phyloP scores from a whole-genome alignment of 2,329 filamentous ascomycete genomes.

The Colletotrichum noveboracense region DNA sequence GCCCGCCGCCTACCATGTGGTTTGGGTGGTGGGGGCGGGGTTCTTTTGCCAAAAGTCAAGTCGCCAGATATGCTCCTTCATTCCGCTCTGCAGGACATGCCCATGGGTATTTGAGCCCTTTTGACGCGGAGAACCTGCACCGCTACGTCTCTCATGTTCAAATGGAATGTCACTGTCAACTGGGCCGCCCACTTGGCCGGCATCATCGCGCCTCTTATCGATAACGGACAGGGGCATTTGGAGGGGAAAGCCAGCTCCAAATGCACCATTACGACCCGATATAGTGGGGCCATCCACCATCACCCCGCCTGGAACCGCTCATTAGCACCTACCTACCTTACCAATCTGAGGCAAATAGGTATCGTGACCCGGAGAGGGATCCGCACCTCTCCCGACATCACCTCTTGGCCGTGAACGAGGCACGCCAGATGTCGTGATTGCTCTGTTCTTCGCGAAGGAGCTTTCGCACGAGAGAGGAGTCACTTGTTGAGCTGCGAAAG shows the following conservation, averaged over 20 bases:
- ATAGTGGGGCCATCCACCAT: conserved; percentile 6
- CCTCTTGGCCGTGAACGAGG: not conserved
- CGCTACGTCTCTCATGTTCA: not conserved
- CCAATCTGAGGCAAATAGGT: not conserved
- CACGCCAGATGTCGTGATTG: not conserved
- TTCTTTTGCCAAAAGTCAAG: not conserved
- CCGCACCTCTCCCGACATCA: conserved; percentile 15
- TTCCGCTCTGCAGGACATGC: not conserved
- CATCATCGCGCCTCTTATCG: conserved; percentile 19
- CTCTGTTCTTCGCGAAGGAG: not conserved
- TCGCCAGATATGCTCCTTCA: not conserved
- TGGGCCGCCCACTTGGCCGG: conserved; percentile 3
- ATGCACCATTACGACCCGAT: not conserved
- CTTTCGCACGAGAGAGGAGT: not conserved
- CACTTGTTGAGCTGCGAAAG: not conserved
- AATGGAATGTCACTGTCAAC: conserved; percentile 18
- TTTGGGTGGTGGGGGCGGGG: not conserved
- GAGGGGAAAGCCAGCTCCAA: conserved; percentile 12
- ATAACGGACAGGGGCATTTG: conserved; percentile 1
- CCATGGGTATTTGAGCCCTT: not conserved
- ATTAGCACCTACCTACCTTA: not conserved
- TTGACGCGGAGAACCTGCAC: not conserved
- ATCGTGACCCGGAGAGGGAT: conserved; percentile 6
- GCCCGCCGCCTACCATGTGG: not conserved
- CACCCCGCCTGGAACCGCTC: conserved; percentile 4